Evolutionary conservation across 1,139 yeast genomes (phyloP), one percentile per base, ranked within the genome.

Genomic region (Scheffersomyces segobiensis): DNA sequence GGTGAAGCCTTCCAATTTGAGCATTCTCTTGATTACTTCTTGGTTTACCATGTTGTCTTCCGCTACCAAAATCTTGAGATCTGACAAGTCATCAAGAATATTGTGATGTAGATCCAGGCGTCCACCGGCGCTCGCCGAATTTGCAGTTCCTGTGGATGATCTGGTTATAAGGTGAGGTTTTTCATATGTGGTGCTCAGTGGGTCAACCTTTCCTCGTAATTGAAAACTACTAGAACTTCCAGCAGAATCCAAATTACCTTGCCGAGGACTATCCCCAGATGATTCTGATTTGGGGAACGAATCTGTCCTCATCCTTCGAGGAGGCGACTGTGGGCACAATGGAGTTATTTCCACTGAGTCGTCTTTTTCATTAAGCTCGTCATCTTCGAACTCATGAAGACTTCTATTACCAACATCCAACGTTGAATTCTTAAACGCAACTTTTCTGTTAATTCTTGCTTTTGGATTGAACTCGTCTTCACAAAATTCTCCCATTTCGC

Each of bases 41-140:
- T 93, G 98, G 70, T 95, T 93, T 14, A 95, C 96, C 63, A 83
- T 77, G 66, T 95, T 95, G 70, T 95, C 99, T 68, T 95, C 99
- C 0, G 98, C 98, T n/a, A 95, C 93, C 59, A 95, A 79, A 22
- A 95, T 87, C 55, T 81, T 82, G 57, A 83, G 72, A 50, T 79
- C 77, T 2, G 75, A 65, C 49, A 85, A 57, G 71, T 71, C 71
- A 50, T 71, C 74, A 46, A 71, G 62, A 42, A 75, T 59, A 21
- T 68, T 68, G 39, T 67, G 67, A 42, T 63, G 63, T 0, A 57
- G 52, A 5, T 67, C 74, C 60, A 52, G 54, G 8, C 63, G 67
- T 42, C 67, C 73, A 3, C 65, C 67, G 21, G 63, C 62, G 0
- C 70, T 64, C 1, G 57, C 55, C 10, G 85, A 81, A 59, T 77